These are phyloP conservation scores for Trichosporon faecale DNA, from an alignment of 1,284 basidiomycete genomes.

Conservation along the genomic window DNA sequence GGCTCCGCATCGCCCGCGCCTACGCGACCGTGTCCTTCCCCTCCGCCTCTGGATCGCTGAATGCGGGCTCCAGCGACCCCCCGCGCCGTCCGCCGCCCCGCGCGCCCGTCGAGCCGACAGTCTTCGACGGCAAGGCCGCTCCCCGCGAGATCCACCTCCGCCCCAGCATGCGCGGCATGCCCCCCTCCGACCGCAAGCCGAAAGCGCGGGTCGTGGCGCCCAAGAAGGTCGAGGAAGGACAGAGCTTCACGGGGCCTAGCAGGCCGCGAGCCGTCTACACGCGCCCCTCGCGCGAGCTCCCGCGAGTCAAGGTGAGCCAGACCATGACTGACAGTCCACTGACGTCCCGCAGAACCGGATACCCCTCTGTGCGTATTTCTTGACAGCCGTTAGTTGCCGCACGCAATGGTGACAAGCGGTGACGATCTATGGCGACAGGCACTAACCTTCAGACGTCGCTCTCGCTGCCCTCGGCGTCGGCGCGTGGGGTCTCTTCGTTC, in stretches of 20 bases:
- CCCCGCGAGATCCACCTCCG: constrained; percentile 36
- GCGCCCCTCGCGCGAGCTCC: constrained; percentile 30
- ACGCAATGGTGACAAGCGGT: not conserved
- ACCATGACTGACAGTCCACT: not conserved
- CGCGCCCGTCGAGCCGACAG: constrained; percentile 28
- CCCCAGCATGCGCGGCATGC: constrained; percentile 37
- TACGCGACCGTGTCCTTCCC: constrained; percentile 12
- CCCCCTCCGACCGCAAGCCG: constrained; percentile 15
- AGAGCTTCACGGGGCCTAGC: constrained; percentile 19
- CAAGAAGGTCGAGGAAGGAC: constrained; percentile 15
- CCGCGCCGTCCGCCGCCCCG: constrained; percentile 16
- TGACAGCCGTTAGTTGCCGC: not conserved
- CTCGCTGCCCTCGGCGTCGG: constrained; percentile 40
- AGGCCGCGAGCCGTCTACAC: constrained; percentile 23
- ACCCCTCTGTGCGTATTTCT: constrained; percentile 35
- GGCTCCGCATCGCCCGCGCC: constrained; percentile 10
- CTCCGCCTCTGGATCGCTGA: not conserved
- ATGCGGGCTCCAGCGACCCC: constrained; percentile 11
- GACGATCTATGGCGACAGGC: not conserved
- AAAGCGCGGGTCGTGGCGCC: not conserved
- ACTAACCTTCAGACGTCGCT: constrained; percentile 33
- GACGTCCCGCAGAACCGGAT: constrained; percentile 31
- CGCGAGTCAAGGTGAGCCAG: constrained; percentile 38
- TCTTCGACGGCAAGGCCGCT: constrained; percentile 37
- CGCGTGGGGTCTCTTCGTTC: constrained; percentile 47